Conservation (phyloP, 2,329 filamentous ascomycete genomes). For the Colletotrichum horii region DNA sequence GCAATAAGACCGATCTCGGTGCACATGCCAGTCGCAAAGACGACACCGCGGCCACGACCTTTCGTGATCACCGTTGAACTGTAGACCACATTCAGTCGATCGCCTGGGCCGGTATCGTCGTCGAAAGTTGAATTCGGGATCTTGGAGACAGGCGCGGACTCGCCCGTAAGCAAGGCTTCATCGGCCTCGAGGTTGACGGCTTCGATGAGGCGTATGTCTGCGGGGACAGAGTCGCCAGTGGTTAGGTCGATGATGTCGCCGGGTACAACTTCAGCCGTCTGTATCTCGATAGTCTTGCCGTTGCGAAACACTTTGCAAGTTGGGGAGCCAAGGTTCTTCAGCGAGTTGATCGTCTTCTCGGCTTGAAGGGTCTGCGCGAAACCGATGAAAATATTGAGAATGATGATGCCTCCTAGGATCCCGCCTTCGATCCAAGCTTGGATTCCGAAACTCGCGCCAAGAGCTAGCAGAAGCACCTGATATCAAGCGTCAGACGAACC, state of each 20-base stretch:
- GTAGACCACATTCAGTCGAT: conserved; percentile 67
- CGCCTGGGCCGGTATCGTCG: conserved; percentile 52
- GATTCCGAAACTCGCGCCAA: conserved; percentile 63
- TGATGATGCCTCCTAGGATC: conserved; percentile 63
- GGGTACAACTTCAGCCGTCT: conserved; percentile 53
- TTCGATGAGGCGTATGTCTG: conserved; percentile 61
- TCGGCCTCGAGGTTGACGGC: conserved; percentile 73
- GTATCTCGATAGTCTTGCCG: conserved; percentile 40
- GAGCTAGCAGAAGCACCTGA: conserved; percentile 59
- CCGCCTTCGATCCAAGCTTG: conserved; percentile 65
- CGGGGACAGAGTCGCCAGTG: conserved; percentile 66
- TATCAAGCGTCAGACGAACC: not conserved
- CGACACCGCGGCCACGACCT: conserved; percentile 63
- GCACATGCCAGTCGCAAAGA: conserved; percentile 65
- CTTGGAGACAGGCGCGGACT: conserved; percentile 66
- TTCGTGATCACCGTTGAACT: conserved; percentile 68
- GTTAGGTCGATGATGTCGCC: conserved; percentile 62
- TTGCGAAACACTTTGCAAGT: conserved; percentile 49
- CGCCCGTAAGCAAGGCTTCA: conserved; percentile 68
- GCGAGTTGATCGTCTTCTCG: conserved; percentile 55
- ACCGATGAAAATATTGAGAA: conserved; percentile 62
- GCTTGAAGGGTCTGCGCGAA: conserved; percentile 51
- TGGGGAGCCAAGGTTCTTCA: conserved; percentile 46
- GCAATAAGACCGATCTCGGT: conserved; percentile 70
- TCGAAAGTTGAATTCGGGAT: conserved; percentile 47